A percentile compares a stretch with the other conserved stretches of the same genome.
Evolutionary conservation across 2,329 filamentous ascomycete species (phyloP).

Genomic region (Curvularia spicifera): DNA sequence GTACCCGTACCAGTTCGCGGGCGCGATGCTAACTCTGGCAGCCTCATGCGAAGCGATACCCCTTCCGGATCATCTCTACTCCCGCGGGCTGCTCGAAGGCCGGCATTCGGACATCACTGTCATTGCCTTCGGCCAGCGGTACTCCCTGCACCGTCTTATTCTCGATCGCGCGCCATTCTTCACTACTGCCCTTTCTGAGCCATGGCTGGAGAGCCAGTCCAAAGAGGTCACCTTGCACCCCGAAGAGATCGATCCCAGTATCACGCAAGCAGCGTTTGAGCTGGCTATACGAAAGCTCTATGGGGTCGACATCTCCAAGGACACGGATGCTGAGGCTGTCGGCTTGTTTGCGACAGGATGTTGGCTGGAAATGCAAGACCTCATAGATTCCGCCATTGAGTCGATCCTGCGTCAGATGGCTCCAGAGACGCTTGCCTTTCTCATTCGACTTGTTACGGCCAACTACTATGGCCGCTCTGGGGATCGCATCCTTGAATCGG

Average conservation of each 20-base stretch:
- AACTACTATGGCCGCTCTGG: constrained; percentile 64
- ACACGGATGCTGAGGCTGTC: constrained; percentile 61
- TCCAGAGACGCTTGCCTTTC: constrained; percentile 55
- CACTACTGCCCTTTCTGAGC: constrained; percentile 59
- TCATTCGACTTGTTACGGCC: constrained; percentile 61
- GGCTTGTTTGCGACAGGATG: constrained; percentile 63
- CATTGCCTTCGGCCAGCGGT: constrained; percentile 59
- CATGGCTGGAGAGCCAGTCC: constrained; percentile 62
- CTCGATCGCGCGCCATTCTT: constrained; percentile 65
- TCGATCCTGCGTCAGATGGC: constrained; percentile 63
- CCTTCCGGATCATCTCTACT: constrained; percentile 60
- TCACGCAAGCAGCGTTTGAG: constrained; percentile 61
- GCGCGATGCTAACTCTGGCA: constrained; percentile 26
- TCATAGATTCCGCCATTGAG: constrained; percentile 61
- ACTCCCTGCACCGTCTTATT: constrained; percentile 61
- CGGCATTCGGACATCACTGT: constrained; percentile 62
- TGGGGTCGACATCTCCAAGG: constrained; percentile 56
- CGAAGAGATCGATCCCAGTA: constrained; percentile 61
- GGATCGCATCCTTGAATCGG: constrained; percentile 61
- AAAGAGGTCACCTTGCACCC: constrained; percentile 61
- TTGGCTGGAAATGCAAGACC: constrained; percentile 65
- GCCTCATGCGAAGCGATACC: constrained; percentile 49
- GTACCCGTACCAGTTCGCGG: background rate
- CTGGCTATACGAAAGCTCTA: constrained; percentile 62
- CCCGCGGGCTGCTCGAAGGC: constrained; percentile 58